Base-by-base conservation (phyloP, 1,139 yeast genomes). In the Nakaseomyces sp. region DNA sequence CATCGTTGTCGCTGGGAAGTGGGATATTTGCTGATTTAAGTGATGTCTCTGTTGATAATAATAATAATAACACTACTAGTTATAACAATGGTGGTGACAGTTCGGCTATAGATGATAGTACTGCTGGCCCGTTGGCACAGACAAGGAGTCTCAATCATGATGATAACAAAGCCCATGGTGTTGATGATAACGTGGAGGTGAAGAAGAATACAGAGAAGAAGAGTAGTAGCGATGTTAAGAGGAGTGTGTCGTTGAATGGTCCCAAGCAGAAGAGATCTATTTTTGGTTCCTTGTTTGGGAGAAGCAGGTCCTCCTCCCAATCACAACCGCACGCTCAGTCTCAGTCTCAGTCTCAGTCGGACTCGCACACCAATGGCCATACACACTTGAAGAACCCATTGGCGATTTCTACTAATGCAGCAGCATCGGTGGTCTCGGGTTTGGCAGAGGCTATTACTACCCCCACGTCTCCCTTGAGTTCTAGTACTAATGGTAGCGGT, bases 231-330 rank as follows among this genome's bases (percentile, higher is more conserved):
- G 33, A 13, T 15, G 24, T 50, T 36, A 49, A 47, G 31, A 46
- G 50, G 37, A 43, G 45, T 16, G 46, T 36, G n/a, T 47, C 53
- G 13, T 22, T 45, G 7, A 45, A 45, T 18, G 52, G 33, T 2
- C 22, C 50, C 16, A 44, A 49, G 29, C 42, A 50, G 4, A 57
- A 55, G 39, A 50, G 47, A 40, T 54, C 59, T 4, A 19, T 57
- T 15, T 54, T 57, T 33, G 55, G 58, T 8, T 53, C 60, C 1
- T 17, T 57, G 17, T 57, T 57, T 37, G 55, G 58, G 20, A 56
- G 50, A 42, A 50, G 44, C 43, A 31, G 42, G 17, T 37, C 53
- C 19, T 26, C 40, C 10, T 38, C 45, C 25, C 33, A 35, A 17
- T 32, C 26, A 5, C 38, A 35, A 15, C 18, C n/a, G 9, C 18